A percentile compares a stretch with the other conserved stretches of the same genome.
Conservation (phyloP, 164 flowering plant species). For the Paratinospora sagittata region DNA sequence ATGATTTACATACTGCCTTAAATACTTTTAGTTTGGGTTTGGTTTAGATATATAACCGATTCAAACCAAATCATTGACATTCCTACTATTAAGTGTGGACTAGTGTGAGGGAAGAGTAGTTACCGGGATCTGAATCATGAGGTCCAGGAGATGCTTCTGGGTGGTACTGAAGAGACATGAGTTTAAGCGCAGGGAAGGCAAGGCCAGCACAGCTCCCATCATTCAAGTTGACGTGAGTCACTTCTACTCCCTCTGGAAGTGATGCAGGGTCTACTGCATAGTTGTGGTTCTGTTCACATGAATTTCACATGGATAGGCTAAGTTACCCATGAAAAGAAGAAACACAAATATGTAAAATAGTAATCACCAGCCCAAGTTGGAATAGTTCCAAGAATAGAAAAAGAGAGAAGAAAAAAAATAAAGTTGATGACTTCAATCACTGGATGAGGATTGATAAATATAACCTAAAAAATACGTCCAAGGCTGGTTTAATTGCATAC, state of each 20-base stretch:
- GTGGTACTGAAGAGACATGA: constrained; percentile 88
- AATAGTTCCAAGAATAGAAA: background rate
- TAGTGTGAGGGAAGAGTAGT: background rate
- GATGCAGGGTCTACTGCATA: constrained; percentile 82
- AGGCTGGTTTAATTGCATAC: background rate
- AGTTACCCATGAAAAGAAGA: background rate
- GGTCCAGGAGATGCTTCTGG: constrained; percentile 97
- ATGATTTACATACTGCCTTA: too few species aligned
- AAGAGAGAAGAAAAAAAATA: too few species aligned
- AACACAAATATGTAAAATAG: background rate
- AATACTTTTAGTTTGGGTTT: too few species aligned
- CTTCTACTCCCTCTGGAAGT: constrained; percentile 75
- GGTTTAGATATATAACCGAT: too few species aligned
- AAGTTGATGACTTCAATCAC: background rate
- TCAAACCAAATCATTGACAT: too few species aligned
- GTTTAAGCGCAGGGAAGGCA: constrained; percentile 51
- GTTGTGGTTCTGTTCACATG: constrained; percentile 68
- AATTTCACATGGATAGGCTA: background rate
- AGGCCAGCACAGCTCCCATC: constrained; percentile 92
- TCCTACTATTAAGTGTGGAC: background rate
- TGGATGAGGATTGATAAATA: background rate
- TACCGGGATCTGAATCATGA: constrained; percentile 81
- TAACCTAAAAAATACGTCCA: background rate
- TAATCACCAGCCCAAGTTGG: background rate
- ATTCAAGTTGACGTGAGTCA: constrained; percentile 76